phyloP scores from a whole-genome alignment of 495 filamentous ascomycete genomes.

The Penicillium canariense region DNA sequence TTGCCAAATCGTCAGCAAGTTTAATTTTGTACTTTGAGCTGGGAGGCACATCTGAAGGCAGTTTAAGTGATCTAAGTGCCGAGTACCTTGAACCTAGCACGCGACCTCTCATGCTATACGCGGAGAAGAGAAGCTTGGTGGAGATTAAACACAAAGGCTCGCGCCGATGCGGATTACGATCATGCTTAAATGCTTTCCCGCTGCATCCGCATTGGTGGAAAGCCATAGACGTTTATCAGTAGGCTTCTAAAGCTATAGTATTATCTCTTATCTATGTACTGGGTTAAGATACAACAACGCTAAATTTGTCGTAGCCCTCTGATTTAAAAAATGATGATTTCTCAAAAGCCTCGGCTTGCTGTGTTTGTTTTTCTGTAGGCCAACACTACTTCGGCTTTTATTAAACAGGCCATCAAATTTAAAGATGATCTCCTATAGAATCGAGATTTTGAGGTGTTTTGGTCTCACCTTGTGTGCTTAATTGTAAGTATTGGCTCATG shows the following conservation, averaged over 20 bases:
- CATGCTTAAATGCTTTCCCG: not conserved
- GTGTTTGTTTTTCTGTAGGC: no score
- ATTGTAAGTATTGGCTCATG: not conserved
- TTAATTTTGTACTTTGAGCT: not conserved
- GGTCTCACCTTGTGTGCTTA: no score
- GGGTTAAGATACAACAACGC: no score
- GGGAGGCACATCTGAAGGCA: not conserved
- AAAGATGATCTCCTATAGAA: no score
- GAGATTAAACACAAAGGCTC: not conserved
- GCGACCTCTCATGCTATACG: not conserved
- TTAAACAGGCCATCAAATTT: no score
- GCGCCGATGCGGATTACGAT: not conserved
- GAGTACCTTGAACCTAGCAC: not conserved
- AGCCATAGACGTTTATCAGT: not conserved
- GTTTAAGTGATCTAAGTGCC: not conserved
- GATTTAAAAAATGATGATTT: no score
- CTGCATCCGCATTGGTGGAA: not conserved
- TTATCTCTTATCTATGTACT: no score
- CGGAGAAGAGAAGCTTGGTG: not conserved
- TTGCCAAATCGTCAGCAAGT: not conserved
- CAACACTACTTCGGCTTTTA: no score
- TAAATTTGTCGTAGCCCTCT: no score
- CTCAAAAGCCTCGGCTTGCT: no score
- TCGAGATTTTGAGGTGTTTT: no score
- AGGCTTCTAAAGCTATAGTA: no score